phyloP scores from a whole-genome alignment of 129 eudicot species.

The Flaveria robusta region DNA sequence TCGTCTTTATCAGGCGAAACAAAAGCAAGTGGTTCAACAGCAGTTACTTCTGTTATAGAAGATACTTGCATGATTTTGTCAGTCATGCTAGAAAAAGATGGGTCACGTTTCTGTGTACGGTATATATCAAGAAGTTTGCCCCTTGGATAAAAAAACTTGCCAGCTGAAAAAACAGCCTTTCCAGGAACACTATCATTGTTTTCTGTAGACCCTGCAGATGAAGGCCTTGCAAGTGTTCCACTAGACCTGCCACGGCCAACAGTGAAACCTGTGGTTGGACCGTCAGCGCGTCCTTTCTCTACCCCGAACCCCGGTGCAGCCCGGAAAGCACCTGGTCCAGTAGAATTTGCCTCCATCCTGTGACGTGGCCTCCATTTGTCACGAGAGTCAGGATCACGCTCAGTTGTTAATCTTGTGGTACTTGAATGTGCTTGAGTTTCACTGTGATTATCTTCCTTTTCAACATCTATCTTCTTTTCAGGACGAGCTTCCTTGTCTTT shows the following conservation, averaged over 20 bases:
- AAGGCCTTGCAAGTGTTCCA: slow-evolving; percentile 45
- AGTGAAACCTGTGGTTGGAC: slow-evolving; percentile 67
- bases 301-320: slow-evolving; percentile 95
- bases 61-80: slow-evolving; percentile 54
- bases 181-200: slow-evolving; percentile 62
- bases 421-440: slow-evolving; percentile 54
- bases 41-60: slow-evolving; percentile 53
- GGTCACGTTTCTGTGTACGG: slow-evolving; percentile 66
- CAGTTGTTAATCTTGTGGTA: slow-evolving; percentile 52
- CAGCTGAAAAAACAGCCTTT: slow-evolving; percentile 42
- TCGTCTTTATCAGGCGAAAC: slow-evolving; percentile 74
- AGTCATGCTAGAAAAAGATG: slow-evolving; percentile 43
- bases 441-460: slow-evolving; percentile 66
- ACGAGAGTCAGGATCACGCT: slow-evolving; percentile 85
- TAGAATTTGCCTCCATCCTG: slow-evolving; percentile 72
- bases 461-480: slow-evolving; percentile 64
- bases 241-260: slow-evolving; percentile 89
- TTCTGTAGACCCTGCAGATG: slow-evolving; percentile 54
- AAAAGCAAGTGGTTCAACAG: slow-evolving; percentile 80
- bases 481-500: slow-evolving; percentile 75
- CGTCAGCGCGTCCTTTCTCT: slow-evolving; percentile 72
- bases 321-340: slow-evolving; percentile 65
- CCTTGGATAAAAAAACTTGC: slow-evolving; percentile 70
- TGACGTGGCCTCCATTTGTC: slow-evolving; percentile 99
- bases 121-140: slow-evolving; percentile 94